Conservation (phyloP, 768 basidiomycete genomes). For the Sarcodon aspratus region DNA sequence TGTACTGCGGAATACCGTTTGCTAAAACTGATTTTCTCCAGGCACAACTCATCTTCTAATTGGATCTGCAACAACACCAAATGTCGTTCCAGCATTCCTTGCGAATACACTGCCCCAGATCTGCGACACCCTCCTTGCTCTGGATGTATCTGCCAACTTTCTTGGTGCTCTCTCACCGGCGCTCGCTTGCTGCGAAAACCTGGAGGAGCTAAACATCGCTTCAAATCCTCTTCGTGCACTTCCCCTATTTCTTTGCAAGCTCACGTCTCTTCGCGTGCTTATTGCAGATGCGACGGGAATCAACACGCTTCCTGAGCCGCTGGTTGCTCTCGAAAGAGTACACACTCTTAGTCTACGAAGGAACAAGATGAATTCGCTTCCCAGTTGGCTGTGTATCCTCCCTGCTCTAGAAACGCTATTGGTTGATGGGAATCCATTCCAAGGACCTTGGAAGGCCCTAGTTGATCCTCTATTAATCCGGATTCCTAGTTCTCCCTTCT, state of each 20-base stretch:
- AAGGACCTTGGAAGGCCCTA: slow-evolving; percentile 84
- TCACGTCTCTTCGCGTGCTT: slow-evolving; percentile 72
- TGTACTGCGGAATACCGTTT: slow-evolving; percentile 1
- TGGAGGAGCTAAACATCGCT: slow-evolving; percentile 92
- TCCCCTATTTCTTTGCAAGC: slow-evolving; percentile 76
- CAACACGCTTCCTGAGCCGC: slow-evolving; percentile 58
- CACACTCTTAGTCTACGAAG: slow-evolving; percentile 84
- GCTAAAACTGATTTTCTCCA: slow-evolving; percentile 18
- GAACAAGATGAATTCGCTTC: slow-evolving; percentile 81
- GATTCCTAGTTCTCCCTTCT: slow-evolving; percentile 42
- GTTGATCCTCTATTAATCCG: slow-evolving; percentile 75
- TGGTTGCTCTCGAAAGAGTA: slow-evolving; percentile 64
- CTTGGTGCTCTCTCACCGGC: slow-evolving; percentile 75
- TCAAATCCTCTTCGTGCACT: slow-evolving; percentile 86
- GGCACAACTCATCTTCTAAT: slow-evolving; percentile 92
- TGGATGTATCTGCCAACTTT: slow-evolving; percentile 89
- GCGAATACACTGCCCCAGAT: slow-evolving; percentile 61
- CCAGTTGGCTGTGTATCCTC: slow-evolving; percentile 93
- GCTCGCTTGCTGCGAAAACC: slow-evolving; percentile 63
- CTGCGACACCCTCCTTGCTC: slow-evolving; percentile 67
- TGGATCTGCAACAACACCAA: slow-evolving; percentile 69
- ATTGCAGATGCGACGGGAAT: slow-evolving; percentile 90
- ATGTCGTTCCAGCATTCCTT: slow-evolving; percentile 68
- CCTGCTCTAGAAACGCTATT: slow-evolving; percentile 74
- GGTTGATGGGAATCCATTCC: slow-evolving; percentile 95